A percentile compares a stretch with the other conserved stretches of the same genome.
These are phyloP conservation scores for Gossypium schwendimanii DNA, from an alignment of 441 rosid species.

Conservation along the genomic window DNA sequence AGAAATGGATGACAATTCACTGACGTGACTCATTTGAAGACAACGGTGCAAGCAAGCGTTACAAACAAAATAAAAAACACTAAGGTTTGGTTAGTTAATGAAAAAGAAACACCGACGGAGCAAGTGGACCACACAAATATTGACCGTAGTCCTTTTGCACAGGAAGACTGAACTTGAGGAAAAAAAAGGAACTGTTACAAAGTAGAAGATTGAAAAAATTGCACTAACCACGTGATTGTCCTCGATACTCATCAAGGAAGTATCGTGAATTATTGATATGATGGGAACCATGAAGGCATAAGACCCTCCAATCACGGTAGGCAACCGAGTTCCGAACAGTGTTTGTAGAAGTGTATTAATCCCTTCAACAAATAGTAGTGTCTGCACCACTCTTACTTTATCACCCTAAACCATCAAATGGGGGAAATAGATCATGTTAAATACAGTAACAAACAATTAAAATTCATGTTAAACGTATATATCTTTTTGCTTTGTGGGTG, in stretches of 20 bases:
- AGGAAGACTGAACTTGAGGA: background rate
- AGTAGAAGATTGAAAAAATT: conserved; percentile 6
- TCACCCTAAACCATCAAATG: conserved; percentile 57
- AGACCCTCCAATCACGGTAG: conserved; percentile 94
- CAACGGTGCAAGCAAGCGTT: conserved; percentile 1
- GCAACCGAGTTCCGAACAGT: conserved; percentile 85
- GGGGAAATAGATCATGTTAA: background rate
- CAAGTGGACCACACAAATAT: conserved; percentile 31
- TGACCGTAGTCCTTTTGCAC: conserved; percentile 20
- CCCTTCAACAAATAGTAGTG: conserved; percentile 88
- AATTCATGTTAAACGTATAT: background rate
- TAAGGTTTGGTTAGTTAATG: background rate
- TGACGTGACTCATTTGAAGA: conserved; percentile 17
- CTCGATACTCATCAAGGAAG: conserved; percentile 59
- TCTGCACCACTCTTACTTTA: conserved; percentile 93
- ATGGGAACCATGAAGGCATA: conserved; percentile 97
- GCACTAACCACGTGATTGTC: conserved; percentile 71
- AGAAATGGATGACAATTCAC: background rate
- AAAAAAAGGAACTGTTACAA: conserved; percentile 10
- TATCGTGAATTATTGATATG: conserved; percentile 80
- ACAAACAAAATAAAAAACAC: background rate
- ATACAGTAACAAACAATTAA: background rate
- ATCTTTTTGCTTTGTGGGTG: background rate
- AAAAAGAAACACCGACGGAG: conserved; percentile 3
- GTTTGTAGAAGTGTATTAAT: conserved; percentile 88